Percentiles rank a stretch among this genome's conserved stretches.
Evolutionary conservation across 805 yeast genomes (phyloP).

Genomic region (Wickerhamia fluorescens): DNA sequence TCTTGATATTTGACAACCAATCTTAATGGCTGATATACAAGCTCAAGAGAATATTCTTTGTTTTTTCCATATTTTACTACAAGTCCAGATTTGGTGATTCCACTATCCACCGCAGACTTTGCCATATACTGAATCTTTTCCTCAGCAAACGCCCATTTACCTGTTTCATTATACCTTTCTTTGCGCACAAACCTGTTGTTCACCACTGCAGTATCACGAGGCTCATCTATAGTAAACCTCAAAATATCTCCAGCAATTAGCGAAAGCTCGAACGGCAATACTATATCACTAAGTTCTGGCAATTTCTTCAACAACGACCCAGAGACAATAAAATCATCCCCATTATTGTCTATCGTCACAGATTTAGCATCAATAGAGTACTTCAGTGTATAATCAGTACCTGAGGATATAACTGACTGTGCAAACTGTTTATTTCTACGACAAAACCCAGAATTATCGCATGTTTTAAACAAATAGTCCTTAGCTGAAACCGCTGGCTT

Average conservation of each 20-base stretch:
- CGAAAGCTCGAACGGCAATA: constrained; percentile 53
- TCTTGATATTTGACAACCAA: constrained; percentile 42
- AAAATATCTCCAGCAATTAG: constrained; percentile 51
- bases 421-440: constrained; percentile 70
- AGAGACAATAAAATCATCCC: constrained; percentile 22
- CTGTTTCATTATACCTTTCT: constrained; percentile 55
- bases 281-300: constrained; percentile 10
- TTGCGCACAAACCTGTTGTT: constrained; percentile 21
- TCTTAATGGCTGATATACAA: constrained; percentile 44
- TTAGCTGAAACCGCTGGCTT: constrained; percentile 35
- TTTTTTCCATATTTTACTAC: constrained; percentile 30
- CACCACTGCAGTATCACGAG: constrained; percentile 17
- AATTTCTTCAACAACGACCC: constrained; percentile 43
- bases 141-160: constrained; percentile 46
- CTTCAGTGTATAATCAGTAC: constrained; percentile 8
- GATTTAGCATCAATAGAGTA: constrained; percentile 17
- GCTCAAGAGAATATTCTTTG: constrained; percentile 31
- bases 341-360: no score
- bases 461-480: constrained; percentile 64
- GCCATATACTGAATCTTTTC: constrained; percentile 7
- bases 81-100: constrained; percentile 9
- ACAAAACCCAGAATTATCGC: constrained; percentile 81
- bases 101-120: constrained; percentile 8
- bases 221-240: constrained; percentile 64
- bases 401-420: constrained; percentile 10